These are phyloP conservation scores for Xylariaceae sp. DNA, from an alignment of 2,329 filamentous ascomycete species.

Conservation along the genomic window DNA sequence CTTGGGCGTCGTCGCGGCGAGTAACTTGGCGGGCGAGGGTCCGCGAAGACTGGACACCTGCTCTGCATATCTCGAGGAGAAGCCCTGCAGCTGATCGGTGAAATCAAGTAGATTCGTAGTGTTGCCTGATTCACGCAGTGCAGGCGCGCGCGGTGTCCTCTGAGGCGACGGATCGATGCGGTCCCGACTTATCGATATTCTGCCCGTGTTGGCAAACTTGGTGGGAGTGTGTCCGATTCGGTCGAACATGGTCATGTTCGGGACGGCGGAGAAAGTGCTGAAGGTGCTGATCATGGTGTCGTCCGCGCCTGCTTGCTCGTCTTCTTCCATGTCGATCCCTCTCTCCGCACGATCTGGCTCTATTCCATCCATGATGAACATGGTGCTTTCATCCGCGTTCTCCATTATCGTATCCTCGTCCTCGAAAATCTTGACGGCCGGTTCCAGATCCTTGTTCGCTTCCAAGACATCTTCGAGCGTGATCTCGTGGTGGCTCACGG, in stretches of 20 bases:
- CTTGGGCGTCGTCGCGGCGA: conserved; percentile 45
- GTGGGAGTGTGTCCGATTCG: conserved; percentile 62
- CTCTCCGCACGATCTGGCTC: conserved; percentile 4
- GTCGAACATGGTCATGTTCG: conserved; percentile 79
- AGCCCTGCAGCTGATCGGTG: conserved; percentile 59
- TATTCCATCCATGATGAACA: conserved; percentile 29
- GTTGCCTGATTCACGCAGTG: conserved; percentile 43
- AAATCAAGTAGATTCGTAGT: conserved; percentile 85
- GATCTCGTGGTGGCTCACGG: conserved; percentile 30
- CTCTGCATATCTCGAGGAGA: conserved; percentile 25
- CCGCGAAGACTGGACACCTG: conserved; percentile 37
- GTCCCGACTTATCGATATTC: conserved; percentile 30
- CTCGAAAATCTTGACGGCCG: conserved; percentile 59
- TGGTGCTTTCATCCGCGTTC: conserved; percentile 29
- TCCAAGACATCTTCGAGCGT: conserved; percentile 49
- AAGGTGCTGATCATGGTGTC: conserved; percentile 76
- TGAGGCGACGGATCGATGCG: conserved; percentile 33
- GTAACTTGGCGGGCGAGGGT: conserved; percentile 42
- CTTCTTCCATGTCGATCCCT: conserved; percentile 20
- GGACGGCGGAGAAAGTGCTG: conserved; percentile 84
- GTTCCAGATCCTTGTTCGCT: conserved; percentile 51
- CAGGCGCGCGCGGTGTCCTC: conserved; percentile 33
- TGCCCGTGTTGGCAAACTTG: conserved; percentile 41
- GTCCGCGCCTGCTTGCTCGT: conserved; percentile 53
- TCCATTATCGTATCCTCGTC: conserved; percentile 37